Conservation (phyloP, 768 basidiomycete genomes). For the Mycena capillaripes region DNA sequence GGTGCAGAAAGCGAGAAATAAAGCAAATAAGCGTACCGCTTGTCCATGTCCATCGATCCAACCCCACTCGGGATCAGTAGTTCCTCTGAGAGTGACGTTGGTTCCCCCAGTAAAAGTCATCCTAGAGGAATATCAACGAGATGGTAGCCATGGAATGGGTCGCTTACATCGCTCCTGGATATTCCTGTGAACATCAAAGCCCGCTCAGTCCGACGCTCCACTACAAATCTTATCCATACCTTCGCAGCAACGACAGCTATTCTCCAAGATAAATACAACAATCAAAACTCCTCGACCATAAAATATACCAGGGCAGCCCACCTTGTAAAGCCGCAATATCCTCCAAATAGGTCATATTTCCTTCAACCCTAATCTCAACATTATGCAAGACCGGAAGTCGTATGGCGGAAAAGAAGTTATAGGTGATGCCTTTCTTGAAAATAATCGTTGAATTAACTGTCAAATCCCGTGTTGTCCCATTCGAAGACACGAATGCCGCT, state of each 20-base stretch:
- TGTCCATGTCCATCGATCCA: conserved; percentile 57
- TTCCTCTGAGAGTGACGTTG: conserved; percentile 55
- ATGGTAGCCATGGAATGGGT: conserved; percentile 13
- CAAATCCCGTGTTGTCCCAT: conserved; percentile 28
- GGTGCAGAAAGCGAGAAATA: conserved; percentile 19
- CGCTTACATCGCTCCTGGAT: conserved; percentile 26
- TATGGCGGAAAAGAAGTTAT: conserved; percentile 57
- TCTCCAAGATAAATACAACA: conserved; percentile 23
- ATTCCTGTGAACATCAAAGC: conserved; percentile 17
- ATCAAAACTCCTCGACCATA: conserved; percentile 18
- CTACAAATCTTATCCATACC: conserved; percentile 22
- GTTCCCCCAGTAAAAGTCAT: conserved; percentile 50
- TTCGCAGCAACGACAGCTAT: conserved; percentile 31
- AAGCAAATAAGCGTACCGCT: conserved; percentile 22
- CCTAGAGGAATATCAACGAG: conserved; percentile 39
- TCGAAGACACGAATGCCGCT: conserved; percentile 21
- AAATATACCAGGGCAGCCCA: conserved; percentile 22
- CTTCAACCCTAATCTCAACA: conserved; percentile 53
- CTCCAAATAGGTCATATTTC: conserved; percentile 42
- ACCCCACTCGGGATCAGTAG: conserved; percentile 53
- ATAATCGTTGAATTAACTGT: conserved; percentile 49
- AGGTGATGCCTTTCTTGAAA: conserved; percentile 53
- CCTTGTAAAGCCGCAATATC: conserved; percentile 33
- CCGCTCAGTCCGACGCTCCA: conserved; percentile 17
- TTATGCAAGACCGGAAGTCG: conserved; percentile 51